These are phyloP conservation scores for Tolypocladium endophyticum DNA, from an alignment of 2,329 filamentous ascomycete genomes.

Conservation along the genomic window DNA sequence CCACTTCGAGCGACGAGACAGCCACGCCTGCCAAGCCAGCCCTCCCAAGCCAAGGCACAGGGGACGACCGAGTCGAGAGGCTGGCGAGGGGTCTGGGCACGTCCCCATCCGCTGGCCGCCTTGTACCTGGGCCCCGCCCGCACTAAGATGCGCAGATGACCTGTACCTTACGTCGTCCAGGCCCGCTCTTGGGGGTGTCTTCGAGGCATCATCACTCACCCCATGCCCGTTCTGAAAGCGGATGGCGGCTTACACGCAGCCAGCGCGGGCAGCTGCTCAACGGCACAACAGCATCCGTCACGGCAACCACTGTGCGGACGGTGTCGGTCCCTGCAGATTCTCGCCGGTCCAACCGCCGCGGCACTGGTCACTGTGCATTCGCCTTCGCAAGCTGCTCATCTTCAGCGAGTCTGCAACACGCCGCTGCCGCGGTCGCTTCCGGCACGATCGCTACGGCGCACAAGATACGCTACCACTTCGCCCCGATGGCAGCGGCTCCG, in stretches of 20 bases:
- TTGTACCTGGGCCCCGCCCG: conserved; percentile 21
- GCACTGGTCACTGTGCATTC: background rate
- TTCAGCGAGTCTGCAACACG: background rate
- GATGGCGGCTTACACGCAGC: background rate
- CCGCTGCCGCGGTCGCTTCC: background rate
- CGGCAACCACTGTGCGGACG: background rate
- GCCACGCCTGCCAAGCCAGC: background rate
- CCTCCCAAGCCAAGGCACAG: background rate
- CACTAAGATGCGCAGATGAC: conserved; percentile 24
- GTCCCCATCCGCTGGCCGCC: conserved; percentile 9
- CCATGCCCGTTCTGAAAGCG: background rate
- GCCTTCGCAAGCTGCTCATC: background rate
- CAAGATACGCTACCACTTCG: background rate
- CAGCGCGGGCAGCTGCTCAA: background rate
- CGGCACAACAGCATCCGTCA: background rate
- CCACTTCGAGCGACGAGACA: background rate
- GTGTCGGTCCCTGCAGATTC: background rate
- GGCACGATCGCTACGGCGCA: background rate
- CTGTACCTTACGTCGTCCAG: conserved; percentile 23
- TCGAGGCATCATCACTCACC: background rate
- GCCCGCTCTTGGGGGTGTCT: background rate
- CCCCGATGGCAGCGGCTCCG: background rate
- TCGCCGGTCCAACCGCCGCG: background rate
- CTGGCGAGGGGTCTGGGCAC: background rate
- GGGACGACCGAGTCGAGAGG: background rate